Conservation (phyloP, 108 stramenopile species). For the Hondaea fermentalgiana region DNA sequence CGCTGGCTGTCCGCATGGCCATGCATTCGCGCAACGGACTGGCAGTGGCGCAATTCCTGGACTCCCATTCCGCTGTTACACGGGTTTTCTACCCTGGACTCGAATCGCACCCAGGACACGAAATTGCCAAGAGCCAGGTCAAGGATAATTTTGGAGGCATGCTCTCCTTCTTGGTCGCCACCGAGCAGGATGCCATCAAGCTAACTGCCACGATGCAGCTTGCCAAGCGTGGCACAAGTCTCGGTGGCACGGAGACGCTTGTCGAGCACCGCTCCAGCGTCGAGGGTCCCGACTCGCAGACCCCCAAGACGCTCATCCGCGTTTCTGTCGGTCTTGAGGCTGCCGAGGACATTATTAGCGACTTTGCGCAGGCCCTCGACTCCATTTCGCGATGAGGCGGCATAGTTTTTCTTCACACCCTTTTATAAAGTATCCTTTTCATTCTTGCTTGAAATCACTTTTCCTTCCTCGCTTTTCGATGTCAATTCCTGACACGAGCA, state of each 20-base stretch:
- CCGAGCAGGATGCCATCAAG: background rate
- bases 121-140: background rate
- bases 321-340: slow-evolving; percentile 44
- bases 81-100: slow-evolving; percentile 20
- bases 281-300: background rate
- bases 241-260: slow-evolving; percentile 33
- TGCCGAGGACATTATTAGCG: slow-evolving; percentile 40
- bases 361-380: slow-evolving; percentile 33
- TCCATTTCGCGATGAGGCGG: too few species aligned
- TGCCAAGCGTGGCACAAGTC: slow-evolving; percentile 16
- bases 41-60: slow-evolving; percentile 19
- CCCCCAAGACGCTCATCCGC: slow-evolving; percentile 38
- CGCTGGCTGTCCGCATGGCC: slow-evolving; percentile 45
- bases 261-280: slow-evolving; percentile 26
- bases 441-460: too few species aligned
- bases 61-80: slow-evolving; percentile 14
- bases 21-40: background rate
- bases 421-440: too few species aligned
- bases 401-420: too few species aligned
- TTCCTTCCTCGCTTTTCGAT: too few species aligned
- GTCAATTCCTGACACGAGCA: too few species aligned
- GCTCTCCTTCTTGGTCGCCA: background rate
- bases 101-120: background rate
- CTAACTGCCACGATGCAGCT: background rate
- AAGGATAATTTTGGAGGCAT: slow-evolving; percentile 17